Evolutionary conservation across 2,329 filamentous ascomycete species (phyloP), one percentile per base, ranked within the genome.

Genomic region (Colletotrichum theobromicola): DNA sequence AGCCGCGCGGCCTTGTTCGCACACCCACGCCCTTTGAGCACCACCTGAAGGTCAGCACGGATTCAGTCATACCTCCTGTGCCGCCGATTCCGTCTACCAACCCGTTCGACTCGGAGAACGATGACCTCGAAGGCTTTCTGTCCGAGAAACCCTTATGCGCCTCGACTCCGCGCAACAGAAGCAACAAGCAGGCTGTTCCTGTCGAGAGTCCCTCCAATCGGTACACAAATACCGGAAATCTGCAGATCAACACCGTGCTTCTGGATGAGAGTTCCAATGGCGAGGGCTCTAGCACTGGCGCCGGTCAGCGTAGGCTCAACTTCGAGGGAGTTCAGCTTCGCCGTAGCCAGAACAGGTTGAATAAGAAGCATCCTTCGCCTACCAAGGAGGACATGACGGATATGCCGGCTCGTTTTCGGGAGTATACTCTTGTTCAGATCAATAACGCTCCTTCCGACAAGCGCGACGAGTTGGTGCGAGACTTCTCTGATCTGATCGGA

Each of bases 281-380:
- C 13, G 26, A 35, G 21, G 30, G 34, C 32, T 24, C 35, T 50
- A 37, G 37, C 26, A 35, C 13, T 32, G 13, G 42, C 42, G 5
- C 42, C 5, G 42, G 35, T 9, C 55, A 58, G n/a, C 62, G 32
- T 6, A 74, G 72, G 53, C 57, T 74, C 32, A 74, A 70, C 30
- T 18, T 46, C 4, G 55, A 64, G 24, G 55, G 61, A 34, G 32
- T 64, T 32, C 64, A 50, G 34, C n/a, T 75, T 21, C 67, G 58
- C 26, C 65, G 62, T 28, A 60, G 73, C 28, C 60, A 70, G 24
- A 24, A 28, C 7, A 63, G 72, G 4, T 13, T 65, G 13, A 60
- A 12, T 18, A 87, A 87, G 80, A 87, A 87, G 70, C 85, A 87
- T 50, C 86, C 86, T 7, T 87, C 86, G 4, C 86, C 86, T 4